Percentiles rank a stretch among this genome's conserved stretches.
phyloP scores from a whole-genome alignment of 805 yeast genomes.

The Nakazawaea peltata region DNA sequence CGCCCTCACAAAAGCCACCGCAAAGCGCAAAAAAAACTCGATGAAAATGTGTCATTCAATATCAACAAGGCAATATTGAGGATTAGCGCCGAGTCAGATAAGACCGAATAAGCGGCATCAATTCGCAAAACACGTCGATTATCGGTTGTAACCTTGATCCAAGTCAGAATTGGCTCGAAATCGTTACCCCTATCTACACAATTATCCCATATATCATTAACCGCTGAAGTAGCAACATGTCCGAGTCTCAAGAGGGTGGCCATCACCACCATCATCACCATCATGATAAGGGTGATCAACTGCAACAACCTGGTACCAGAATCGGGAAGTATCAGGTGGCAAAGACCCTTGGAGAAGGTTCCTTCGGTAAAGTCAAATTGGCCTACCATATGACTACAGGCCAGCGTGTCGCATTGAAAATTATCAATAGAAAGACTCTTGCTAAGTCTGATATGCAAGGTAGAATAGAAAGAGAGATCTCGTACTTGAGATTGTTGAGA shows the following conservation, averaged over 20 bases:
- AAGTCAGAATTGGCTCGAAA: no score
- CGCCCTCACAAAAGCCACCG: no score
- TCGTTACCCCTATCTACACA: no score
- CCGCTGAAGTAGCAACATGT: no score
- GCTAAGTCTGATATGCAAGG: conserved; percentile 98
- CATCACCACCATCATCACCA: conserved; percentile 15
- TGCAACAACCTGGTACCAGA: conserved; percentile 22
- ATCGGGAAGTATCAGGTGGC: conserved; percentile 92
- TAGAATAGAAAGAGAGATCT: conserved; percentile 87
- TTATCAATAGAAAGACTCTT: conserved; percentile 83
- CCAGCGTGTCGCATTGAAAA: conserved; percentile 86
- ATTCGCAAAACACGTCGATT: no score
- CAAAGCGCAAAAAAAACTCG: no score
- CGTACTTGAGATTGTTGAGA: conserved; percentile 77
- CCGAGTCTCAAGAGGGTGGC: neutral
- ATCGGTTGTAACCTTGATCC: no score
- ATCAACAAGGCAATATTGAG: no score
- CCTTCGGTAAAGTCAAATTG: conserved; percentile 91
- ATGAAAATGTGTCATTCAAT: no score
- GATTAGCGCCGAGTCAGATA: no score
- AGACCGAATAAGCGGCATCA: no score
- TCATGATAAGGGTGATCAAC: conserved; percentile 9
- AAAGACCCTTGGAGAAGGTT: conserved; percentile 91
- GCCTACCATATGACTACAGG: conserved; percentile 89
- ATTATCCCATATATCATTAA: no score